Percentiles rank a stretch among this genome's conserved stretches.
Evolutionary conservation across 1,284 basidiomycete genomes (phyloP).

Genomic region (Ceratobasidium sp.): DNA sequence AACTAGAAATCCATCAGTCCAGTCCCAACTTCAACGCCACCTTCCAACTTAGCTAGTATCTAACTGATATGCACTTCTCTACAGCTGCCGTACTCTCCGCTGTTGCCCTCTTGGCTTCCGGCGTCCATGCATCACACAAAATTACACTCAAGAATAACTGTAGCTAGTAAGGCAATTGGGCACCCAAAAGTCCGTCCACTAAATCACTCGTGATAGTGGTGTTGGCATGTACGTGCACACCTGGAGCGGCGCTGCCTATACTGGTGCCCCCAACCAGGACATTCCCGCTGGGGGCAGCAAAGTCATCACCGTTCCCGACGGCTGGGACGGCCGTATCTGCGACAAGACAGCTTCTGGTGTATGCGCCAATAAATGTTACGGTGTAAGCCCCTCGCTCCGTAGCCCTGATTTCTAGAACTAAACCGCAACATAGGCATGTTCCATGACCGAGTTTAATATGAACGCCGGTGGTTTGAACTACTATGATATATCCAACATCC

Average conservation of each 20-base stretch:
- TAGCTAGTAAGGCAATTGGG: not conserved
- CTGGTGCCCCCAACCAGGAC: not conserved
- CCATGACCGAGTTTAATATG: constrained; percentile 35
- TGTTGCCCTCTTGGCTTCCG: no score
- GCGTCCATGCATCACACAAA: no score
- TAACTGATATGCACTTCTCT: no score
- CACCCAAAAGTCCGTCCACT: no score
- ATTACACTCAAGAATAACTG: no score
- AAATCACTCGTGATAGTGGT: not conserved
- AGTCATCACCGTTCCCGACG: constrained; percentile 2
- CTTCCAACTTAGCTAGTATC: no score
- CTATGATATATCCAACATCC: constrained; percentile 41
- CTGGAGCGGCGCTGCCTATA: constrained; percentile 15
- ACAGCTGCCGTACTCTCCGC: no score
- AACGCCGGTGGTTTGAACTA: constrained; percentile 32
- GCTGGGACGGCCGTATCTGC: constrained; percentile 41
- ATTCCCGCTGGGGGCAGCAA: not conserved
- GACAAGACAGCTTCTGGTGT: constrained; percentile 31
- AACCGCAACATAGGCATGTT: not conserved
- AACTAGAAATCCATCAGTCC: no score
- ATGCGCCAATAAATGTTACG: constrained; percentile 38
- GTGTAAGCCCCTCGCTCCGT: not conserved
- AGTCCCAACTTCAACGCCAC: no score
- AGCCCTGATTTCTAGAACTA: no score
- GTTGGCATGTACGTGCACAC: not conserved